Evolutionary conservation across 352 stramenopile genomes (phyloP), one percentile per base, ranked within the genome.

Genomic region (Pythium vanterpoolii): DNA sequence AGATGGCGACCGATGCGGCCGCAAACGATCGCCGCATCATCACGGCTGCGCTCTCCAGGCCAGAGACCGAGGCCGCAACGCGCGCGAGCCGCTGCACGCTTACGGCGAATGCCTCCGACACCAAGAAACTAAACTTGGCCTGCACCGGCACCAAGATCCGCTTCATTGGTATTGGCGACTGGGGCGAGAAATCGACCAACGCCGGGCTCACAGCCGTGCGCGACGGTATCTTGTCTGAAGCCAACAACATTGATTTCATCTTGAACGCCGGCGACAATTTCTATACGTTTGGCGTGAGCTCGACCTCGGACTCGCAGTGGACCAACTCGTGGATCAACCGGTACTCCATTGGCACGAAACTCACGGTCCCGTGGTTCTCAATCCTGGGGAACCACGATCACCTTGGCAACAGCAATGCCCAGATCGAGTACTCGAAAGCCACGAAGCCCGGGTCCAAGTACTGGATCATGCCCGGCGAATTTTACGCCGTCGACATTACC

Each of bases 351-450:
- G 60, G 52, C 19, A 58, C 52, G 11, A 68, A 63, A 21, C 47
- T 64, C 13, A 66, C 56, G 13, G 36, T 69, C 53, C 62, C 62
- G 42, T 72, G 60, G 60, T 59, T 72, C 49, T 58, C 54, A 16
- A 43, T 65, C 21, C 24, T 72, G 14, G 65, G 65, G 13, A 72
- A 72, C 50, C 65, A 72, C 54, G 65, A 72, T 47, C 50, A 65
- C 55, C 47, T 58, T 27, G 62, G 62, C 42, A 69, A 69, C 50
- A 54, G 48, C 33, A 45, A 69, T 14, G 62, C 62, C 13, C 55
- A 69, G 50, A 65, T 69, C 44, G 56, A 64, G 27, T 69, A 62
- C 56, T 60, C 55, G 43, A 69, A 61, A 34, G 50, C n/a, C 31
- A 63, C 57, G 4, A 36, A 68, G 45, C 48, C 55, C 2, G 62